These are phyloP conservation scores for Xylariales sp. DNA, from an alignment of 2,329 filamentous ascomycete species.

Conservation along the genomic window DNA sequence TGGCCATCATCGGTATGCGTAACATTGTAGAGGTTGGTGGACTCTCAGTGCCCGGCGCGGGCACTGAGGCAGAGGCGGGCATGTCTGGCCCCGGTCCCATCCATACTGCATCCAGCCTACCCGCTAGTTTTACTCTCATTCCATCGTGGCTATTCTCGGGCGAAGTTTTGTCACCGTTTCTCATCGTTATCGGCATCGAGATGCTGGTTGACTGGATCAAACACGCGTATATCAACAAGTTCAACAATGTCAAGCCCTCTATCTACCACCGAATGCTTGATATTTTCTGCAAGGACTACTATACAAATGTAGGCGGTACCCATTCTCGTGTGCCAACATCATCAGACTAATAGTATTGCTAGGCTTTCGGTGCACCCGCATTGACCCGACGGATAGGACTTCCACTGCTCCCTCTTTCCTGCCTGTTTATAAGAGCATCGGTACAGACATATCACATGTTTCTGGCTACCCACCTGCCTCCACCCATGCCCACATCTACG, in stretches of 20 bases:
- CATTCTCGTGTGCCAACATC: no score
- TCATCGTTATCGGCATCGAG: constrained; percentile 91
- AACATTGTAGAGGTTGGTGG: constrained; percentile 96
- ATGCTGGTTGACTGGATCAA: constrained; percentile 97
- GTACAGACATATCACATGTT: constrained; percentile 99
- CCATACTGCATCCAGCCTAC: constrained; percentile 71
- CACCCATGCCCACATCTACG: constrained; percentile 63
- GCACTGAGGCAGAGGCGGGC: constrained; percentile 39
- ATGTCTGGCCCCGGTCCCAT: constrained; percentile 55
- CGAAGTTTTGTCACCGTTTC: constrained; percentile 86
- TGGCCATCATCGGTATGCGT: constrained; percentile 90
- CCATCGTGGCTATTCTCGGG: constrained; percentile 74
- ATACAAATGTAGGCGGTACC: constrained; percentile 66
- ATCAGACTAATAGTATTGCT: no score
- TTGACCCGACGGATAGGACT: constrained; percentile 85
- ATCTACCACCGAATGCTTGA: constrained; percentile 90
- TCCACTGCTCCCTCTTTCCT: constrained; percentile 87
- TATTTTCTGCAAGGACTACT: constrained; percentile 95
- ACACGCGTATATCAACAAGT: constrained; percentile 96
- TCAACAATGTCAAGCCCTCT: constrained; percentile 91
- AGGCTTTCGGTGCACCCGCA: constrained; percentile 88
- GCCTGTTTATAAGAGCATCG: constrained; percentile 89
- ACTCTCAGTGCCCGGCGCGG: constrained; percentile 58
- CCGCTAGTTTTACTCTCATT: constrained; percentile 85
- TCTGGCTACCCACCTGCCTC: constrained; percentile 77